Evolutionary conservation across 345 rosid genomes (phyloP).

Genomic region (Ceriops tagal): DNA sequence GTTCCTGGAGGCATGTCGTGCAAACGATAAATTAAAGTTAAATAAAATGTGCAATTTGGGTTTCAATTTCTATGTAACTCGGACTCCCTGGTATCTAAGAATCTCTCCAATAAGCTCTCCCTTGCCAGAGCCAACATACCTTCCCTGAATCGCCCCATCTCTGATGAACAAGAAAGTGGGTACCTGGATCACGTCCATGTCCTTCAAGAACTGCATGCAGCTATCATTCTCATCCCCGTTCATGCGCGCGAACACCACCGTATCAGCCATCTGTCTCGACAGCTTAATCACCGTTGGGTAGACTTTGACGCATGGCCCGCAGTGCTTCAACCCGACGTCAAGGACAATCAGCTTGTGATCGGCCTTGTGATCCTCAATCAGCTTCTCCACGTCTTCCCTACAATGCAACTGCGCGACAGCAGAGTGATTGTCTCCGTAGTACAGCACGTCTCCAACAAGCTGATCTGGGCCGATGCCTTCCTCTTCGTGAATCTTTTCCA

Average conservation of each 20-base stretch:
- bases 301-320: conserved; percentile 95
- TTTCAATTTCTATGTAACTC: conserved; percentile 46
- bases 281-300: conserved; percentile 81
- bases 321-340: conserved; percentile 84
- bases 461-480: conserved; percentile 82
- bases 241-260: conserved; percentile 81
- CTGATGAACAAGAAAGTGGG: conserved; percentile 87
- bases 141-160: conserved; percentile 65
- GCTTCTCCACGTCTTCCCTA: conserved; percentile 66
- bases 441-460: conserved; percentile 80
- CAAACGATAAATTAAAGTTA: too few relatives aligned
- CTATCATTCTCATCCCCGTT: conserved; percentile 94
- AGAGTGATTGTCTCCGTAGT: conserved; percentile 87
- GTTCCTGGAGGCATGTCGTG: too few relatives aligned
- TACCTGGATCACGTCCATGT: conserved; percentile 80
- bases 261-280: conserved; percentile 69
- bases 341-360: conserved; percentile 76
- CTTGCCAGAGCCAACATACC: conserved; percentile 90
- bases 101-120: conserved; percentile 95
- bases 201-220: conserved; percentile 82
- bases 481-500: conserved; percentile 91
- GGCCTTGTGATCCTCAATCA: conserved; percentile 59
- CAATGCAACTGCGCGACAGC: conserved; percentile 74
- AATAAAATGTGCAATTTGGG: too few relatives aligned
- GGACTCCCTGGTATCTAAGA: conserved; percentile 84